phyloP scores from a whole-genome alignment of 164 flowering plant genomes.

The Stephania japonica region DNA sequence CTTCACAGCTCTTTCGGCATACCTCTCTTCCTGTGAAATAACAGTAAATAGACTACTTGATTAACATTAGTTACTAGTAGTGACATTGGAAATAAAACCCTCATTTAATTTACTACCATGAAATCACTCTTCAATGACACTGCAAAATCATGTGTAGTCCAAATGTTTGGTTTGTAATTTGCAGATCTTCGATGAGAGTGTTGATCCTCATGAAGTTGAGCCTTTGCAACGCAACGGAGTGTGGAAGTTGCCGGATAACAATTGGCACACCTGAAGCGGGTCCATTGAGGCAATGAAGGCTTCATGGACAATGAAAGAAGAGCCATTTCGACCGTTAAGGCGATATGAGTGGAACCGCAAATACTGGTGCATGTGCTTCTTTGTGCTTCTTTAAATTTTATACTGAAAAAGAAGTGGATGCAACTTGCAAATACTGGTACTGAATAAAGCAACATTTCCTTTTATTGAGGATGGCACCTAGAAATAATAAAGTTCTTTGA shows the following conservation, averaged over 20 bases:
- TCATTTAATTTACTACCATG: not conserved
- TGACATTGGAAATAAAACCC: not conserved
- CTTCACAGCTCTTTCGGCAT: not conserved
- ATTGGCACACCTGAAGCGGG: not conserved
- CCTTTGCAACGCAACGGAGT: not conserved
- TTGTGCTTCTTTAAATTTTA: too few relatives aligned
- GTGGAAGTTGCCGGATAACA: not conserved
- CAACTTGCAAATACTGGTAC: too few relatives aligned
- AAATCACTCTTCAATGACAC: conserved; percentile 1
- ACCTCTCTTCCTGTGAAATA: not conserved
- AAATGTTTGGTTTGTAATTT: not conserved
- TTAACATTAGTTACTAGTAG: not conserved
- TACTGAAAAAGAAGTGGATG: too few relatives aligned
- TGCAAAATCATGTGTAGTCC: not conserved
- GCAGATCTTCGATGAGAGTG: not conserved
- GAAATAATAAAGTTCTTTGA: too few relatives aligned
- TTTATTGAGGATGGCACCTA: too few relatives aligned
- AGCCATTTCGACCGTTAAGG: not conserved
- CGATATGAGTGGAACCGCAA: not conserved
- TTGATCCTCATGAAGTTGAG: not conserved
- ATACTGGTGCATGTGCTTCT: too few relatives aligned
- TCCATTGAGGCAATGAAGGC: not conserved
- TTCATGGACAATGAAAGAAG: not conserved
- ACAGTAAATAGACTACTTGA: not conserved
- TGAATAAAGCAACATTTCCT: too few relatives aligned